phyloP scores from a whole-genome alignment of 1,284 basidiomycete species.

The Cutaneotrichosporon sp. region DNA sequence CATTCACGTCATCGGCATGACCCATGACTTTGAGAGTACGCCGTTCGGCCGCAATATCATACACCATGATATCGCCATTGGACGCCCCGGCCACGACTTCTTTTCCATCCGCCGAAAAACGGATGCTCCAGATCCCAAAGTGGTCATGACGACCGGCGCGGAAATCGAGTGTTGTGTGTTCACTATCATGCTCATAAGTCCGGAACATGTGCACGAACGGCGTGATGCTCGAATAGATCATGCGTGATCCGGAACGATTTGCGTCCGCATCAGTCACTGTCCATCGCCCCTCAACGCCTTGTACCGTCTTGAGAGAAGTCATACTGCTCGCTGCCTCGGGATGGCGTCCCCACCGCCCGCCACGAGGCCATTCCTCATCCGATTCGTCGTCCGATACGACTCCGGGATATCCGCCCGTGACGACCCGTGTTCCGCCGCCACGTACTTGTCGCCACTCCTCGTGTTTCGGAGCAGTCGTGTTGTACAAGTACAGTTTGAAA shows the following conservation, averaged over 20 bases:
- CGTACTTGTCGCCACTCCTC: constrained; percentile 1
- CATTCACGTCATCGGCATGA: constrained; percentile 89
- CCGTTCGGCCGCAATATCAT: constrained; percentile 78
- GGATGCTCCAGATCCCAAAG: constrained; percentile 85
- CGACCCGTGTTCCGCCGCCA: constrained; percentile 17
- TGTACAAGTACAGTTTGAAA: constrained; percentile 83
- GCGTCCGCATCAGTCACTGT: constrained; percentile 94
- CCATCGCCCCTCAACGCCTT: constrained; percentile 75
- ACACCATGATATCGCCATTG: constrained; percentile 62
- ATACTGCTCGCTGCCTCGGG: constrained; percentile 57
- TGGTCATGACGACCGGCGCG: constrained; percentile 49
- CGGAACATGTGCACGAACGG: constrained; percentile 81
- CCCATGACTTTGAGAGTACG: constrained; percentile 79
- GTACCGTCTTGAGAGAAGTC: constrained; percentile 73
- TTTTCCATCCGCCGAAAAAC: constrained; percentile 92
- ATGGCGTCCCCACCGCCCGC: constrained; percentile 19
- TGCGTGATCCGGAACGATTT: constrained; percentile 85
- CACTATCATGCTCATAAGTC: constrained; percentile 67
- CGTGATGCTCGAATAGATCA: constrained; percentile 87
- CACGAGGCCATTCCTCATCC: constrained; percentile 48
- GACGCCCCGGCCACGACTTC: constrained; percentile 69
- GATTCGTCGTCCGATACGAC: constrained; percentile 17
- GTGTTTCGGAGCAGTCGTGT: constrained; percentile 56
- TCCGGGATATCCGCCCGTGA: constrained; percentile 1
- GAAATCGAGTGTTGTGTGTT: constrained; percentile 74